These are phyloP conservation scores for Xylaria sp. DNA, from an alignment of 2,329 filamentous ascomycete genomes.

Conservation along the genomic window DNA sequence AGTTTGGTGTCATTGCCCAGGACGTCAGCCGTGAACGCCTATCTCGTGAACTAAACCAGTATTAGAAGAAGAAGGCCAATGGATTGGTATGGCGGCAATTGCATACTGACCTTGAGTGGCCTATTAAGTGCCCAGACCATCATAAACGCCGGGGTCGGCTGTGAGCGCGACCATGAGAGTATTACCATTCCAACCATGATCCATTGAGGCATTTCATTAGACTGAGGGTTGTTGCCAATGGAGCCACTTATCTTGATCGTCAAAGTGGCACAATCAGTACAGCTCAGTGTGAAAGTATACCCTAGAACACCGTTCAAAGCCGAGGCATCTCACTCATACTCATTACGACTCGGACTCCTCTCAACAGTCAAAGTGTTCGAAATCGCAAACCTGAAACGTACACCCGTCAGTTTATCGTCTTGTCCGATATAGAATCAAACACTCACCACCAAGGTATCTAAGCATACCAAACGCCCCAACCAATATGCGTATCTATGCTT, in stretches of 20 bases:
- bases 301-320: conserved; percentile 26
- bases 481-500: conserved; percentile 40
- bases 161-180: conserved; percentile 38
- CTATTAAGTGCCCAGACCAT: conserved; percentile 28
- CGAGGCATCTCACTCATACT: conserved; percentile 42
- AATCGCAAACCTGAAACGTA: conserved; percentile 40
- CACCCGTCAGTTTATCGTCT: not conserved
- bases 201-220: conserved; percentile 28
- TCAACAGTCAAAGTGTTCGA: conserved; percentile 41
- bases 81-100: not conserved
- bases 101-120: conserved; percentile 29
- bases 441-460: conserved; percentile 41
- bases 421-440: not conserved
- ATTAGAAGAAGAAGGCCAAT: conserved; percentile 23
- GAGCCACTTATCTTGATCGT: conserved; percentile 16
- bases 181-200: conserved; percentile 34
- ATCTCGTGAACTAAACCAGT: conserved; percentile 29
- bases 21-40: conserved; percentile 44
- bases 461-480: conserved; percentile 38
- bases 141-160: conserved; percentile 32
- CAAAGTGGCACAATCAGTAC: conserved; percentile 14
- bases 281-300: conserved; percentile 23
- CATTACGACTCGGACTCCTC: conserved; percentile 38
- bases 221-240: conserved; percentile 24
- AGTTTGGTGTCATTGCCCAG: conserved; percentile 51